A percentile compares a stretch with the other conserved stretches of the same genome.
Evolutionary conservation across 2,329 filamentous ascomycete species (phyloP).

Genomic region (Sporothrix dimorphospora): DNA sequence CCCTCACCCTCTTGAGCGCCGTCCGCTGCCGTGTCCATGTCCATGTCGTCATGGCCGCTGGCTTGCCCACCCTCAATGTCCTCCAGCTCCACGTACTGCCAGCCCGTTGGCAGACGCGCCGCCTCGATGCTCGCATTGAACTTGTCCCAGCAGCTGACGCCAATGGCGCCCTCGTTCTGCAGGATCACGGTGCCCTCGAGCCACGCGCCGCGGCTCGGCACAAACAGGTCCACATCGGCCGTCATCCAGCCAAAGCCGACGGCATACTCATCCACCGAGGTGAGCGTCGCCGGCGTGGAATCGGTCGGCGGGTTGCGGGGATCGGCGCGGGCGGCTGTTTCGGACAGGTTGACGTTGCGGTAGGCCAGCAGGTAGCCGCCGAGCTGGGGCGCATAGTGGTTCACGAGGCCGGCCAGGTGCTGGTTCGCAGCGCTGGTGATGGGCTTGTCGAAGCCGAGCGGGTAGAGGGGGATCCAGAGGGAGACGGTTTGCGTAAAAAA

Average conservation of each 20-base stretch:
- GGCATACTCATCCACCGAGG: slow-evolving; percentile 77
- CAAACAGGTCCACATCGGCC: slow-evolving; percentile 81
- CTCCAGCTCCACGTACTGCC: slow-evolving; percentile 73
- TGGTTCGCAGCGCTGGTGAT: slow-evolving; percentile 73
- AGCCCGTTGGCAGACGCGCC: slow-evolving; percentile 72
- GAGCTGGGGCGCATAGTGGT: slow-evolving; percentile 74
- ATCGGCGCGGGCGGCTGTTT: slow-evolving; percentile 56
- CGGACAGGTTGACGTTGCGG: slow-evolving; percentile 67
- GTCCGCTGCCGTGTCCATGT: slow-evolving; percentile 12
- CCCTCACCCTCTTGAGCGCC: not conserved
- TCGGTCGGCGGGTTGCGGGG: slow-evolving; percentile 51
- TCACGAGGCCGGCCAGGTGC: slow-evolving; percentile 73
- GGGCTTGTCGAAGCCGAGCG: slow-evolving; percentile 69
- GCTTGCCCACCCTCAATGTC: slow-evolving; percentile 37
- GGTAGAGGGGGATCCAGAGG: slow-evolving; percentile 76
- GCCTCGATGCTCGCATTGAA: slow-evolving; percentile 90
- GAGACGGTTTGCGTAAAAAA: slow-evolving; percentile 81
- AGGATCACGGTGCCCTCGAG: slow-evolving; percentile 83
- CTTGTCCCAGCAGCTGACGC: slow-evolving; percentile 84
- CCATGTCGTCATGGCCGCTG: not conserved
- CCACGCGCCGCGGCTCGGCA: slow-evolving; percentile 71
- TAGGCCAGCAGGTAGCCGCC: slow-evolving; percentile 76
- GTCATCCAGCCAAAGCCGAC: slow-evolving; percentile 88
- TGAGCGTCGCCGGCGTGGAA: slow-evolving; percentile 48
- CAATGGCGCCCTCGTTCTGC: slow-evolving; percentile 86